phyloP scores from a whole-genome alignment of 2,329 filamentous ascomycete species.

The Diaporthe vaccinii region DNA sequence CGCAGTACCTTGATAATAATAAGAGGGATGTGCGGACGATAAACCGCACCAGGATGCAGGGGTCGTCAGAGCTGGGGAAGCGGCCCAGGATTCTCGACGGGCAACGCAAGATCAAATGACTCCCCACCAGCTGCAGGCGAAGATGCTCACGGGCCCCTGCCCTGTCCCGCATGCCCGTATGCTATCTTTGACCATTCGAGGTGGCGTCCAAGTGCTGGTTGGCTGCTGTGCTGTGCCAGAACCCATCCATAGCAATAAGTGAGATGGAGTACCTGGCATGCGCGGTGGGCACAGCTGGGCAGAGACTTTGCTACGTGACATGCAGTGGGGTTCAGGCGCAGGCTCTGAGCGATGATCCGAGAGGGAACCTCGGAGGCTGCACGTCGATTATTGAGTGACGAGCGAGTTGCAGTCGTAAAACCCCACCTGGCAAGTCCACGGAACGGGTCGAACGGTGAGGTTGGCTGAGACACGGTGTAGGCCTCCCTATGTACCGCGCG shows the following conservation, averaged over 20 bases:
- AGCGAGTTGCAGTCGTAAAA: constrained; percentile 26
- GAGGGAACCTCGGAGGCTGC: constrained; percentile 30
- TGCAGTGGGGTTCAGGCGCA: constrained; percentile 21
- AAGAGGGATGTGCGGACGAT: constrained; percentile 32
- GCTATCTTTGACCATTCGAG: constrained; percentile 39
- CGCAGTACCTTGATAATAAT: constrained; percentile 27
- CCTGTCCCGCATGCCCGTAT: constrained; percentile 37
- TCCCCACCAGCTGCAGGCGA: constrained; percentile 34
- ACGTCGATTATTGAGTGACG: constrained; percentile 22
- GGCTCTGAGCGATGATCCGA: constrained; percentile 24
- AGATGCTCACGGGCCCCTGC: constrained; percentile 28
- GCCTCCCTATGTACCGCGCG: constrained; percentile 15
- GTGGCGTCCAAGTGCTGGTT: constrained; percentile 34
- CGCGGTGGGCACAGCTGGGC: constrained; percentile 25
- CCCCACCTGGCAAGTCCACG: constrained; percentile 18
- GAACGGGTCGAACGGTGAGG: constrained; percentile 29
- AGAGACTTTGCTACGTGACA: constrained; percentile 23
- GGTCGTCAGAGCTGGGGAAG: constrained; percentile 40
- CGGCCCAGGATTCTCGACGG: constrained; percentile 28
- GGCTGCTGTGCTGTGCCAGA: constrained; percentile 28
- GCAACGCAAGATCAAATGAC: constrained; percentile 39
- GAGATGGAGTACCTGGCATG: constrained; percentile 24
- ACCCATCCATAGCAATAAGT: constrained; percentile 8
- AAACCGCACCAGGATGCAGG: constrained; percentile 30
- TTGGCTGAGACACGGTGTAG: constrained; percentile 29